These are phyloP conservation scores for Cryomyces minteri DNA, from an alignment of 495 filamentous ascomycete genomes.

Conservation along the genomic window DNA sequence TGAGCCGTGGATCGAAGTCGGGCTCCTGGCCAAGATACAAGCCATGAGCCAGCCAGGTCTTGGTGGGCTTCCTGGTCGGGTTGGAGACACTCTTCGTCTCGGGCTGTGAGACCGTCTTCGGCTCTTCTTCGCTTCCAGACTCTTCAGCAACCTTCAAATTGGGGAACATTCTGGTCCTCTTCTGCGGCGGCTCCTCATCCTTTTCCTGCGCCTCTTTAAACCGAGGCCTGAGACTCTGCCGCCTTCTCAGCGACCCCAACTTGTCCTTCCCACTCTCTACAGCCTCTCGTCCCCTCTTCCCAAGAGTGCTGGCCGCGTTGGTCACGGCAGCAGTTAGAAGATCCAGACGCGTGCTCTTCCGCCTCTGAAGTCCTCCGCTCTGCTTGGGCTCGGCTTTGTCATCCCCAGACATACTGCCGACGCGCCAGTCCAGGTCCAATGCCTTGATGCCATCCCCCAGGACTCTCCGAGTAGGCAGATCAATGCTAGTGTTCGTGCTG, in stretches of 20 bases:
- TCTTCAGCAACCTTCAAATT: not conserved
- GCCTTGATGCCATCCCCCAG: not conserved
- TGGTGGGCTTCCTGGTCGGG: conserved; percentile 5
- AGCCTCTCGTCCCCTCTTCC: conserved; percentile 32
- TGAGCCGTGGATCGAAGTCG: conserved; percentile 38
- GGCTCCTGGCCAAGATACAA: conserved; percentile 78
- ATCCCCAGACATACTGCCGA: conserved; percentile 1
- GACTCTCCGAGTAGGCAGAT: not conserved
- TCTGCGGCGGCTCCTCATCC: conserved; percentile 3
- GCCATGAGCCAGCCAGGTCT: conserved; percentile 56
- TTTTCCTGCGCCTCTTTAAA: conserved; percentile 20
- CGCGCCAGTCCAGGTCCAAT: conserved; percentile 1
- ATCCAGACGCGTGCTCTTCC: not conserved
- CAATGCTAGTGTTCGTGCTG: not conserved
- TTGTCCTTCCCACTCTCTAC: conserved; percentile 25
- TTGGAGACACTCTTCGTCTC: conserved; percentile 10
- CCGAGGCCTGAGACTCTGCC: conserved; percentile 20
- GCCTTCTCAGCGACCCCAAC: conserved; percentile 8
- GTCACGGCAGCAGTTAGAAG: conserved; percentile 1
- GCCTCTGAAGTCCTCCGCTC: conserved; percentile 9
- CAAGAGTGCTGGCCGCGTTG: conserved; percentile 9
- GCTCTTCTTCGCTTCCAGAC: conserved; percentile 9
- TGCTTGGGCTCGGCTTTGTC: not conserved
- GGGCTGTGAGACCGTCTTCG: conserved; percentile 23
- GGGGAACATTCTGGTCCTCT: conserved; percentile 5